Conservation (phyloP, 2,329 filamentous ascomycete species). For the Fonsecaea pedrosoi region DNA sequence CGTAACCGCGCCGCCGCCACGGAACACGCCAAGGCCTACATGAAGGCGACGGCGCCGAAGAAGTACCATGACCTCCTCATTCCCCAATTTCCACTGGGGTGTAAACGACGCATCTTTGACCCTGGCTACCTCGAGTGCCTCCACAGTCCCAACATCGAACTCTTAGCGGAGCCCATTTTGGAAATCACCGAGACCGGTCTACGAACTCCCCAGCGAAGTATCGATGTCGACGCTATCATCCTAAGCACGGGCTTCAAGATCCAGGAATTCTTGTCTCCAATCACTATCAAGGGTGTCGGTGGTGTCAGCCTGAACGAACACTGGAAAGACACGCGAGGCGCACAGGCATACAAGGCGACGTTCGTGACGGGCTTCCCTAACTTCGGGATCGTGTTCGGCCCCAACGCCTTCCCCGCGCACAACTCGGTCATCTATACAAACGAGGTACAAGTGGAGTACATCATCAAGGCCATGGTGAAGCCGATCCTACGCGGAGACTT, state of each 20-base stretch:
- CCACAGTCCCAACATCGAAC: slow-evolving; percentile 59
- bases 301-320: slow-evolving; percentile 43
- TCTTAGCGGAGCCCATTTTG: slow-evolving; percentile 47
- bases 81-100: slow-evolving; percentile 67
- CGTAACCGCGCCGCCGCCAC: slow-evolving; percentile 11
- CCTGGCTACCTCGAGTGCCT: slow-evolving; percentile 62
- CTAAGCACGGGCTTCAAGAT: slow-evolving; percentile 49
- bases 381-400: slow-evolving; percentile 66
- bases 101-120: slow-evolving; percentile 68
- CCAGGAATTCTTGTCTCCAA: slow-evolving; percentile 45
- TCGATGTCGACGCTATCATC: slow-evolving; percentile 45
- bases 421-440: slow-evolving; percentile 64
- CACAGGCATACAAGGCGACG: slow-evolving; percentile 48
- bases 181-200: slow-evolving; percentile 21
- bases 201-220: not conserved
- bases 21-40: slow-evolving; percentile 42
- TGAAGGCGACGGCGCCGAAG: slow-evolving; percentile 59
- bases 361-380: slow-evolving; percentile 68
- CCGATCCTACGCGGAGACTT: slow-evolving; percentile 57
- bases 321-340: slow-evolving; percentile 43
- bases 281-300: slow-evolving; percentile 42
- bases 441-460: slow-evolving; percentile 67
- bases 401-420: slow-evolving; percentile 67
- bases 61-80: slow-evolving; percentile 67
- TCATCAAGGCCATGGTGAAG: slow-evolving; percentile 61